Percentiles rank a stretch among this genome's conserved stretches.
phyloP scores from a whole-genome alignment of 768 basidiomycete genomes.

The Russula griseocarnosa region DNA sequence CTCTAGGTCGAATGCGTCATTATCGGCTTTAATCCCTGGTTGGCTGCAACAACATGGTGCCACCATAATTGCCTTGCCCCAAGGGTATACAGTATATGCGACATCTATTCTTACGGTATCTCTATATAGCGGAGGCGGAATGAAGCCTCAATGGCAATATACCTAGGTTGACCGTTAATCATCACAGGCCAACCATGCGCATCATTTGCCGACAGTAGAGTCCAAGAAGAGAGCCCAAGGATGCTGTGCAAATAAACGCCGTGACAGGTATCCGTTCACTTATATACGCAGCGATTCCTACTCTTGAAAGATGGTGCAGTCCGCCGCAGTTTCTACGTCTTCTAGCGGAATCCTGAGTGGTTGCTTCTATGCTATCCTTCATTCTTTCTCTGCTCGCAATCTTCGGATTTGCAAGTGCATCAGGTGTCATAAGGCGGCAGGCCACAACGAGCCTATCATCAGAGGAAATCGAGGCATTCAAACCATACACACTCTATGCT shows the following conservation, averaged over 20 bases:
- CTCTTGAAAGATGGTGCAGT: background rate
- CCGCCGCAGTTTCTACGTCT: too few species aligned
- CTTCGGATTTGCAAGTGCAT: slow-evolving; percentile 1
- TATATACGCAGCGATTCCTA: background rate
- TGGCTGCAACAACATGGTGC: too few species aligned
- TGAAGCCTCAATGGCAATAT: background rate
- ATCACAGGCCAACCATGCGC: background rate
- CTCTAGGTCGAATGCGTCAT: too few species aligned
- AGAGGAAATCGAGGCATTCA: slow-evolving; percentile 43
- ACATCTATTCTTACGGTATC: too few species aligned
- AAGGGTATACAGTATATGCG: too few species aligned
- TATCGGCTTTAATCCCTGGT: too few species aligned
- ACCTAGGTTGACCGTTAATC: background rate
- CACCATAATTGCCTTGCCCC: too few species aligned
- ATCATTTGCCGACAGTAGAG: background rate
- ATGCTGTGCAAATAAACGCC: too few species aligned
- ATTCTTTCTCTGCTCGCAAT: background rate
- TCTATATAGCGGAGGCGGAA: too few species aligned
- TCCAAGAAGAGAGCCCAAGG: too few species aligned
- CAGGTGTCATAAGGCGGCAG: background rate
- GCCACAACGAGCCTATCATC: background rate
- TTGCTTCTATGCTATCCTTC: background rate
- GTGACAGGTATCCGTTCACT: background rate
- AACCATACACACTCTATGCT: slow-evolving; percentile 49
- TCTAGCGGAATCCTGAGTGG: background rate